Conservation (phyloP, 2,329 filamentous ascomycete species). For the Blumeria hordei region DNA sequence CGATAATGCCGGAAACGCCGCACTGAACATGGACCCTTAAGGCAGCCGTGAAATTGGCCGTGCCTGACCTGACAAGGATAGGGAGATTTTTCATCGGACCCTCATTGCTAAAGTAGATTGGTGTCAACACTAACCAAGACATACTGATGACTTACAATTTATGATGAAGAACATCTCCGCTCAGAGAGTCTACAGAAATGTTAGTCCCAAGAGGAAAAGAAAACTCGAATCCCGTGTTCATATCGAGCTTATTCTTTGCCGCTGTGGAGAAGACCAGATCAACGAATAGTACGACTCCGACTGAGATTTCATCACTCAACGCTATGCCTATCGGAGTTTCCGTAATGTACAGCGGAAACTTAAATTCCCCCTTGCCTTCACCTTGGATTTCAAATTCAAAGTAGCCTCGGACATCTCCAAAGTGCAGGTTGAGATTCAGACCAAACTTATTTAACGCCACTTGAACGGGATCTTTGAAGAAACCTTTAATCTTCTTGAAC, state of each 20-base stretch:
- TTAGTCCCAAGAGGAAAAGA: slow-evolving; percentile 8
- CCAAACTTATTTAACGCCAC: slow-evolving; percentile 5
- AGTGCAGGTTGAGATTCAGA: slow-evolving; percentile 7
- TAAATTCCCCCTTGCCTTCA: slow-evolving; percentile 4
- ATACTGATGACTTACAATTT: slow-evolving; percentile 5
- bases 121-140: background rate
- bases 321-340: slow-evolving; percentile 4
- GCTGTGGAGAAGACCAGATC: slow-evolving; percentile 9
- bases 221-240: slow-evolving; percentile 8
- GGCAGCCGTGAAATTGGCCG: slow-evolving; percentile 7
- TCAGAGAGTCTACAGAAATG: slow-evolving; percentile 9
- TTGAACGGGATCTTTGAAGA: slow-evolving; percentile 6
- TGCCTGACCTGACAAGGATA: slow-evolving; percentile 6
- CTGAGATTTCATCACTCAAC: slow-evolving; percentile 6
- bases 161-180: slow-evolving; percentile 7
- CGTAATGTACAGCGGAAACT: slow-evolving; percentile 7
- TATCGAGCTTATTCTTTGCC: slow-evolving; percentile 7
- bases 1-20: slow-evolving; percentile 8
- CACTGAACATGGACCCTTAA: slow-evolving; percentile 8
- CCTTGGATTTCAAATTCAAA: slow-evolving; percentile 8
- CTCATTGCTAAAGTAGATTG: slow-evolving; percentile 4
- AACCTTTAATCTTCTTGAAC: background rate
- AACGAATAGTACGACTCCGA: slow-evolving; percentile 8
- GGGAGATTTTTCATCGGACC: slow-evolving; percentile 7
- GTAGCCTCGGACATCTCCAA: slow-evolving; percentile 7